These are phyloP conservation scores for Fusarium goolgardi DNA, from an alignment of 2,329 filamentous ascomycete genomes.

Conservation along the genomic window DNA sequence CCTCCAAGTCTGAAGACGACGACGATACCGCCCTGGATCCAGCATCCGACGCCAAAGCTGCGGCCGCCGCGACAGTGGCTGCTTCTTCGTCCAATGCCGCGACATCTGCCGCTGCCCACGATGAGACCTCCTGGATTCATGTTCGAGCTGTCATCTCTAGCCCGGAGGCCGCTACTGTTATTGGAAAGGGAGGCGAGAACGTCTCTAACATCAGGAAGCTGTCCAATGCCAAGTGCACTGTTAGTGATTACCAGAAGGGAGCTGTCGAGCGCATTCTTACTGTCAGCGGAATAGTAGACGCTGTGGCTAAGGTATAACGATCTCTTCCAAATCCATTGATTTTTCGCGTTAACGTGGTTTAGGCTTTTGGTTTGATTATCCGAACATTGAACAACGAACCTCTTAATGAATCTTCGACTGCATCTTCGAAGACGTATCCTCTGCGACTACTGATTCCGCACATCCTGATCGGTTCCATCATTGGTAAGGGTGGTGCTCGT, in stretches of 20 bases:
- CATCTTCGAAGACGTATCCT: slow-evolving; percentile 96
- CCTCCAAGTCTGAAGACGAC: slow-evolving; percentile 54
- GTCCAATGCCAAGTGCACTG: slow-evolving; percentile 97
- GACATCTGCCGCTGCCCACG: slow-evolving; percentile 71
- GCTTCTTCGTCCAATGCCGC: slow-evolving; percentile 51
- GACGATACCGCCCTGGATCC: slow-evolving; percentile 44
- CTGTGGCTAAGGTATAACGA: slow-evolving; percentile 86
- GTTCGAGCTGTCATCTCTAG: slow-evolving; percentile 97
- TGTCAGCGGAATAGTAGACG: slow-evolving; percentile 95
- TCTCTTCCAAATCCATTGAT: neutral
- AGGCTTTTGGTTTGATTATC: slow-evolving; percentile 98
- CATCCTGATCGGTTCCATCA: slow-evolving; percentile 97
- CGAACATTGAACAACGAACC: slow-evolving; percentile 98
- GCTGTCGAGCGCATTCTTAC: slow-evolving; percentile 98
- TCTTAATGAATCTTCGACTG: slow-evolving; percentile 85
- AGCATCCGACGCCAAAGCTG: slow-evolving; percentile 56
- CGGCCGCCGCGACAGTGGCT: slow-evolving; percentile 54
- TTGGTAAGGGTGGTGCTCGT: slow-evolving; percentile 93
- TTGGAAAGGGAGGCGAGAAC: slow-evolving; percentile 98
- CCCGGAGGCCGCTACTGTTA: slow-evolving; percentile 95
- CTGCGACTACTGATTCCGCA: slow-evolving; percentile 95
- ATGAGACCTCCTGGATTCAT: slow-evolving; percentile 97
- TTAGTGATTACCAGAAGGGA: slow-evolving; percentile 97
- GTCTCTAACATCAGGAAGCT: slow-evolving; percentile 95
- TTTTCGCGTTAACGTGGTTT: slow-evolving; percentile 45